These are phyloP conservation scores for Cardamine resedifolia DNA, from an alignment of 345 rosid species.

Conservation along the genomic window DNA sequence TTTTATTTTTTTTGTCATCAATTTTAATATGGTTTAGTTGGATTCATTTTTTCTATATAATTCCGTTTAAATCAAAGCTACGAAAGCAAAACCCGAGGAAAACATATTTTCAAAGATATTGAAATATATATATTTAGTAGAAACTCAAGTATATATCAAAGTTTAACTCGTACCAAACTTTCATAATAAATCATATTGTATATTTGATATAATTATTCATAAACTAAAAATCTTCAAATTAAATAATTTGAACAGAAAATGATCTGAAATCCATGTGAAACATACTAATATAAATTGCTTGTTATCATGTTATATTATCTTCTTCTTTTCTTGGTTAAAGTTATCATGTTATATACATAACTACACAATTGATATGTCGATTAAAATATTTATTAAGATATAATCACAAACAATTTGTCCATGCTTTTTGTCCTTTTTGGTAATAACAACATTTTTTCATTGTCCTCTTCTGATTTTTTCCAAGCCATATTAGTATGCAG, in stretches of 20 bases:
- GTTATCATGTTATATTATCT: not conserved
- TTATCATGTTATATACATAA: not conserved
- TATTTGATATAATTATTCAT: too few species aligned
- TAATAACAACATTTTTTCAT: slow-evolving; percentile 19
- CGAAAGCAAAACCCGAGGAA: not conserved
- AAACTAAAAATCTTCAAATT: not conserved
- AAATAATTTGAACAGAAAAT: not conserved
- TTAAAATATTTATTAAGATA: not conserved
- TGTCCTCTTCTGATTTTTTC: slow-evolving; percentile 13
- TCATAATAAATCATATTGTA: too few species aligned
- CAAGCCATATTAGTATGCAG: slow-evolving; percentile 21
- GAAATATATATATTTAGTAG: not conserved
- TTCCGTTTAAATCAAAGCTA: too few species aligned
- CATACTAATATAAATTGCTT: not conserved
- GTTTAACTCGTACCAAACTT: not conserved
- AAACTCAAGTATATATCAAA: not conserved
- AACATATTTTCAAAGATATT: not conserved
- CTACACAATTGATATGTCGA: not conserved
- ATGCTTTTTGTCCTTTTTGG: slow-evolving; percentile 26
- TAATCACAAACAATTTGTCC: not conserved
- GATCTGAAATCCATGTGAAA: not conserved
- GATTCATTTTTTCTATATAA: not conserved
- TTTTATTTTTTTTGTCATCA: too few species aligned
- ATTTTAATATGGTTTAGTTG: too few species aligned
- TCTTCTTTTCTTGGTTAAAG: too few species aligned